Base-by-base conservation (phyloP, 805 yeast genomes). In the Pichia insulana region DNA sequence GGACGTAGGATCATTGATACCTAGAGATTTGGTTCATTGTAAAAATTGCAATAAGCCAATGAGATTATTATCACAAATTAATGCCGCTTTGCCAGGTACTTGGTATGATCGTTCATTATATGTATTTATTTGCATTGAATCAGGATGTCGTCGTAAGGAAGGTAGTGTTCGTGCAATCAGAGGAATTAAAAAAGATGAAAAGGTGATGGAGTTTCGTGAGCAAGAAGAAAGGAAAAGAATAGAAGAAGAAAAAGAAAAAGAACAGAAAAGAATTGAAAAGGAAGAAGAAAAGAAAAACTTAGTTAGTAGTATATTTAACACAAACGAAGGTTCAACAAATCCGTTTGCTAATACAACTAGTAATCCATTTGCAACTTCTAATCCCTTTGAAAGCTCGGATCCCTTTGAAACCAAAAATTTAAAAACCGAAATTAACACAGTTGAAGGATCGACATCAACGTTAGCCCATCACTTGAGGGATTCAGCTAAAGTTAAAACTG, bases 81-180 rank as follows among this genome's bases (percentile, higher is more conserved):
- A 73, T 61, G 82, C 95, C 0, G 94, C 95, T 1, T 61, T 89
- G 34, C 85, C 79, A 28, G 73, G 73, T 30, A 69, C 80, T 10
- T 67, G 77, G 34, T 87, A 89, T 56, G 96, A 86, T 53, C 74
- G 98, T 46, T 78, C 78, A 3, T 61, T 92, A 15, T 92, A 90
- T 55, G 70, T 92, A 0, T 84, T 90, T 57, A 77, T 79, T 2
- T 92, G 98, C 62, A 56, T 65, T 15, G 72, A 74, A 35, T 65
- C 75, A 18, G 51, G 62, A 0, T 92, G 98, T 59, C 71, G 82
- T 36, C 70, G 85, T 48, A 73, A 75, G 50, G 68, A 72, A 3
- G 95, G 95, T 5, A 68, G 83, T 1, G 67, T 88, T 2, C 75
- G 83, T 50, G 88, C 86, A 25, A 67, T 92, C 40, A 70, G 97